phyloP scores from a whole-genome alignment of 2,329 filamentous ascomycete genomes.

The Rutstroemia sp. region DNA sequence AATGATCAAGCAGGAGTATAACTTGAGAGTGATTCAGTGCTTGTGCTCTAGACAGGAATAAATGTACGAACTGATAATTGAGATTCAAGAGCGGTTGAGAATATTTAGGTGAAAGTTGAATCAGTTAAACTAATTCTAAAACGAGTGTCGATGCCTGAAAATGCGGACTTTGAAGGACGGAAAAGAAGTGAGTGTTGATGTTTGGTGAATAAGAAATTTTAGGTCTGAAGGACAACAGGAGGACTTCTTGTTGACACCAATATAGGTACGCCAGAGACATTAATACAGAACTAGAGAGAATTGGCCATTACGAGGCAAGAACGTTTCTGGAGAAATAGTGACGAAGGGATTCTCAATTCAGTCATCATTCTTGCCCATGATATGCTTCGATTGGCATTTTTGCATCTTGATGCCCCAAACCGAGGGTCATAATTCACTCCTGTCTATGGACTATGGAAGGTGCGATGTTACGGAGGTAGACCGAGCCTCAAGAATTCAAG shows the following conservation, averaged over 20 bases:
- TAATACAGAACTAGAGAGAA: background rate
- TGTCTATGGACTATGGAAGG: too few relatives aligned
- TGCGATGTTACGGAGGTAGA: too few relatives aligned
- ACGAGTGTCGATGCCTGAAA: slow-evolving; percentile 7
- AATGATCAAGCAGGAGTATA: too few relatives aligned
- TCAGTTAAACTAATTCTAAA: background rate
- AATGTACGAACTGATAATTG: background rate
- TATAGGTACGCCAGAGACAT: background rate
- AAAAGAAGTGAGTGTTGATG: slow-evolving; percentile 5
- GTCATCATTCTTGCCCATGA: too few relatives aligned
- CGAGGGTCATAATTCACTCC: background rate
- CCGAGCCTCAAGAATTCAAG: too few relatives aligned
- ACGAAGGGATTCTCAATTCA: background rate
- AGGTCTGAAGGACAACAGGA: background rate
- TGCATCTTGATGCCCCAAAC: background rate
- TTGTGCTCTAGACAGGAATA: background rate
- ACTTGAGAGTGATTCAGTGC: too few relatives aligned
- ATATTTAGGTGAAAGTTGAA: background rate
- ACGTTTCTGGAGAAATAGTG: background rate
- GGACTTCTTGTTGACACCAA: background rate
- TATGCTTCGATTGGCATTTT: too few relatives aligned
- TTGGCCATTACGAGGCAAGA: background rate
- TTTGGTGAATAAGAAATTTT: background rate
- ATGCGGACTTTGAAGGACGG: background rate
- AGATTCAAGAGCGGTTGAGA: background rate